Base-by-base conservation (phyloP, 352 stramenopile species). In the Pythium dissimile region DNA sequence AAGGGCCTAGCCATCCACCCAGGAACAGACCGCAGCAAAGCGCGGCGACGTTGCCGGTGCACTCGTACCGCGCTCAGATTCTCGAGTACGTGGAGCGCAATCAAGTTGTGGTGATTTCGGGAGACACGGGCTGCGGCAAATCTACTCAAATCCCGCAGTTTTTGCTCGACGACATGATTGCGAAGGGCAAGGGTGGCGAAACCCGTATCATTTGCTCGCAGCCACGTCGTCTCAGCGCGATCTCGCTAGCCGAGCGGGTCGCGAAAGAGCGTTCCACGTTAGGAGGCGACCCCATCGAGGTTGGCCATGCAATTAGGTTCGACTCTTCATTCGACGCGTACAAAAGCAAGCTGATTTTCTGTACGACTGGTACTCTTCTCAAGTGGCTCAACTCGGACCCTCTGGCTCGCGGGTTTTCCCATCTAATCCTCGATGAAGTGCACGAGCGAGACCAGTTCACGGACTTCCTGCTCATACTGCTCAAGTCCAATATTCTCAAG, bases 401-500 rank as follows among this genome's bases (percentile, higher is more conserved):
- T 10, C 67, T 83, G 23, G 74, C 94, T 0, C 62, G 47, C 2
- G 86, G 92, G 15, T 97, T 95, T 59, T 97, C 88, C 5, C 88
- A 98, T 54, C 72, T 99, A 32, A 96, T 99, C 45, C 83, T 99
- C 26, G 94, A 99, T 61, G 95, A 99, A 84, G 94, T 98, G 24
- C 92, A 98, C 73, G 95, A 99, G 69, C 85, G 94, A 12, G 93
- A 98, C 62, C 86, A 94, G 47, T 96, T 97, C 56, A 98, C 91
- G 1, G 96, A 99, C 61, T 98, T 98, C 64, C 64, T 98, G 42
- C 78, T 99, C 30, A 98, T 98, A 62, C 63, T 96, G 45, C 80
- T 98, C 69, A 95, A 83, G 64, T 90, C 73, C 16, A 94, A 64
- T 20, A 85, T 98, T 42, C 70, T 97, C 5, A 74, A 78, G 45